Conservation (phyloP, 1,284 basidiomycete species). For the Hemileia vastatrix region DNA sequence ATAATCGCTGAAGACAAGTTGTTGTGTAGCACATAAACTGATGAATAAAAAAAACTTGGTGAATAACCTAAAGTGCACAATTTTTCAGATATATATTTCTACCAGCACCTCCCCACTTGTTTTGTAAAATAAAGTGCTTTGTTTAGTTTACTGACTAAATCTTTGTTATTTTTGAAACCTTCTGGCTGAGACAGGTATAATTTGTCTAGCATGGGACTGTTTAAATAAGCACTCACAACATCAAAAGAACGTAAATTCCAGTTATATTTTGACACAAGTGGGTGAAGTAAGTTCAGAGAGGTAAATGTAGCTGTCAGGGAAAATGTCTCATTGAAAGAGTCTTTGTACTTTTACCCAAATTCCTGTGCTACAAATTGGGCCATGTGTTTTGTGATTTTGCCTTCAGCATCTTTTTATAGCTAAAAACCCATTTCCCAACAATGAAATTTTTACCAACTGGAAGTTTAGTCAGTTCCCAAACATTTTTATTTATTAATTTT, state of each 20-base stretch:
- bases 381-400: neutral
- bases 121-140: neutral
- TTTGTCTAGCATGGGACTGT: neutral
- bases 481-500: no score
- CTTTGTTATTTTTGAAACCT: no score
- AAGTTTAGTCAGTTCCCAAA: no score
- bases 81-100: no score
- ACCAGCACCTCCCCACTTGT: neutral
- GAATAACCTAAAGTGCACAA: no score
- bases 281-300: neutral
- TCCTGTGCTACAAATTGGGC: neutral
- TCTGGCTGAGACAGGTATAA: neutral
- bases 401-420: no score
- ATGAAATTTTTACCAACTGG: no score
- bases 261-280: neutral
- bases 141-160: neutral
- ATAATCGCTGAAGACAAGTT: no score
- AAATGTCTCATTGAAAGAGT: neutral
- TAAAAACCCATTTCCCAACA: no score
- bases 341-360: neutral
- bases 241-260: neutral
- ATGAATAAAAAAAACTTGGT: no score
- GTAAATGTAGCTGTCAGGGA: neutral
- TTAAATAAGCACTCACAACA: neutral
- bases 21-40: no score